Base-by-base conservation (phyloP, 2,329 filamentous ascomycete species). In the Myriangium duriaei region DNA sequence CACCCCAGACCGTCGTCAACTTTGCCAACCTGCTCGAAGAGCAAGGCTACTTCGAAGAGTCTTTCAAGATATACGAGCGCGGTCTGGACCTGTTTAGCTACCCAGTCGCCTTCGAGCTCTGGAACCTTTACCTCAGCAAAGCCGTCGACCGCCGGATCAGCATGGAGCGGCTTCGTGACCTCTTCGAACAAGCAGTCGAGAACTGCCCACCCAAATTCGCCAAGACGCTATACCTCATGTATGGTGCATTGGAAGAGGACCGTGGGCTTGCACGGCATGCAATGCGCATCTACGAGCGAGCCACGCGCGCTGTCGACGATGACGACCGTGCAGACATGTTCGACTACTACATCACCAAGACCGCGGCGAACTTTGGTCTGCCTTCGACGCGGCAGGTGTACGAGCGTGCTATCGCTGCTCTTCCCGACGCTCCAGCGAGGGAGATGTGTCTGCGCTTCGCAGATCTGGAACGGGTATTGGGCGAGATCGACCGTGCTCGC, bases 371-470 rank as follows among this genome's bases (percentile, higher is more conserved):
- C 61, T 98, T 98, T 53, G 91, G 92, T 19, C 73, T 98, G 36
- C 87, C 91, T 0, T 96, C 91, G 1, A 95, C 91, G 3, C 70
- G 91, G 36, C 80, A 85, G 1, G 98, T 98, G 50, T 98, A 98
- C 66, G 91, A 98, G 63, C 79, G 87, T 40, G 88, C 91, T 26
- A 94, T 98, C 48, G 79, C 84, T 9, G 82, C 86, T n/a, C 68
- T 98, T 24, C 88, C 92, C 0, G 91, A 98, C 59, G 74, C 71
- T 45, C 91, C 96, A 60, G 91, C 88, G 5, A 85, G 87, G 55
- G 83, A 91, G 50, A 98, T 98, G 91, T 98, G 91, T 62, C 76
- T 98, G 56, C 96, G 95, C 56, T 98, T 98, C 55, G 91, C 91
- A 2, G 86, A 95, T 52, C 93, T 94, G 86, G 86, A 95, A 64